Evolutionary conservation across 2,329 filamentous ascomycete species (phyloP), one percentile per base, ranked within the genome.

Genomic region (Penicillium sp.): DNA sequence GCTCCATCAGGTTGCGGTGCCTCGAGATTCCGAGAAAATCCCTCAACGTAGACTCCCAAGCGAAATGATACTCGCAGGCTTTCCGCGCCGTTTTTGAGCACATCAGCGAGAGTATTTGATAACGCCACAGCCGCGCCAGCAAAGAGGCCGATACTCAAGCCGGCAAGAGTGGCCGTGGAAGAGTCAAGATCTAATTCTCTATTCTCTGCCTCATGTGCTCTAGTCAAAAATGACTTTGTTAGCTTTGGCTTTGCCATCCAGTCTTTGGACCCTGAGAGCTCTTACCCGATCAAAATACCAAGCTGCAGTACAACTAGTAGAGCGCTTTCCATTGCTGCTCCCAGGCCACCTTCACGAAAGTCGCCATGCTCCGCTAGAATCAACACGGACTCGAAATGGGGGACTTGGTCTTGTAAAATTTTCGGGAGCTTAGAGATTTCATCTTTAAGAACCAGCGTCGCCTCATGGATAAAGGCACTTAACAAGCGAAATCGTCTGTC

Each of bases 21-120:
- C 31, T 51, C 49, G 26, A 51, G 29, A 30, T 51, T 51, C 17
- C 15, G 26, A 31, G 49, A 51, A 30, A 51, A 29, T n/a, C 17
- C 26, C 49, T 51, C 26, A 30, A 51, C 49, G 31, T 51, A 30
- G 49, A 51, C 31, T 26, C 49, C 49, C 49, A 51, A 30, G 49
- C 49, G 49, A 19, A 51, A 51, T 3, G 49, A 29, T n/a, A 51
- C 15, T 3, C 49, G 49, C 15, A 51, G 26, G 26, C 26, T 30
- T n/a, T 51, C 49, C 17, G 49, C 49, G 5, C 49, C 49, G 26
- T 29, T 30, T 17, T 29, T 29, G 15, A 30, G 49, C 49, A 51
- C 17, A 30, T 51, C 49, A n/a, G 49, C 49, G 26, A 51, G 19
- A 29, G 49, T 31, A 11, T 29, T 31, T n/a, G 49, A 51, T 17